Base-by-base conservation (phyloP, 179 eudicot genomes). In the Amaranthus tricolor region DNA sequence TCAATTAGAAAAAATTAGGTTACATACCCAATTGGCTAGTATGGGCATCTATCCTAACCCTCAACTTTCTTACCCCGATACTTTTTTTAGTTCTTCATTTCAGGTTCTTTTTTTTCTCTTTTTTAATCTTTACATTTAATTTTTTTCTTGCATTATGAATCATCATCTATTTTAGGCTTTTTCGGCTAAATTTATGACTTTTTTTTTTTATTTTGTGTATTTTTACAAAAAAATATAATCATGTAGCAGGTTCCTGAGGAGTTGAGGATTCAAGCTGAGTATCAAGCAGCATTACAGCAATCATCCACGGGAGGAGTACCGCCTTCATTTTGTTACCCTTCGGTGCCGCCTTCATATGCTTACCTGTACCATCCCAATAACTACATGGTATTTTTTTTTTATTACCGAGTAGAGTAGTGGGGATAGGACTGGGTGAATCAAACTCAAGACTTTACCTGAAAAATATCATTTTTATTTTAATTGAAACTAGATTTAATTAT, bases 1-100 rank as follows among this genome's bases (percentile, higher is more conserved):
- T 19, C 75, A 72, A 47, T 59, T 72, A 15, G 88, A 85, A 71
- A 85, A 82, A 70, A 85, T 85, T 45, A 78, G 88, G 49, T 48
- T 85, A 21, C 82, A 79, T 16, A 40, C 24, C 70, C 77, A 73
- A 66, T 12, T 78, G 80, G 76, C 62, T 59, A 48, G 17, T 56
- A 48, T 72, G 57, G 73, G 54, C 47, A 15, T 65, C 7, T 11
- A 65, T 43, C 76, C 75, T 48, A 62, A 16, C 51, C 74, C 19
- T 48, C 67, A 78, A 54, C 16, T 19, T 20, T 15, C 11, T 48
- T 57, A 58, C 43, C 69, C 40, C 2, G 40, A 31, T 31, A 2
- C 58, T 71, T 76, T 47, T 40, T 47, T 61, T 31, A 54, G 50
- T 19, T 21, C 68, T 6, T 9, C 75, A 1, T 79, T 70, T 75